A percentile compares a stretch with the other conserved stretches of the same genome.
phyloP scores from a whole-genome alignment of 2,329 filamentous ascomycete genomes.

The Dothistroma pini region DNA sequence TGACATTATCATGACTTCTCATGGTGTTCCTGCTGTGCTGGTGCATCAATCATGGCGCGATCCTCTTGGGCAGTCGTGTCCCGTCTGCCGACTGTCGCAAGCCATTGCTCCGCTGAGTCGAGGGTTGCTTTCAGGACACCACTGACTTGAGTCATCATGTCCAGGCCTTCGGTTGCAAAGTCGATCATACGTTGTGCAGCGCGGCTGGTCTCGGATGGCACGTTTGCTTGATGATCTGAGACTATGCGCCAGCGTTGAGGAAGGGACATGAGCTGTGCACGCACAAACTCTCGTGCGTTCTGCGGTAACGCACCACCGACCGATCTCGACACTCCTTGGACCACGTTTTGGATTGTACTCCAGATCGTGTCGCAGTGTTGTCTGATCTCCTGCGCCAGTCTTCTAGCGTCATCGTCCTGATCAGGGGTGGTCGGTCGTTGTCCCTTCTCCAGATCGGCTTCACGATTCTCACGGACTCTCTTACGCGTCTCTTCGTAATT shows the following conservation, averaged over 20 bases:
- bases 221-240: conserved; percentile 38
- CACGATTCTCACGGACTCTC: conserved; percentile 49
- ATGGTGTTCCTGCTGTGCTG: conserved; percentile 10
- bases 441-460: conserved; percentile 31
- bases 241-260: conserved; percentile 79
- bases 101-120: conserved; percentile 87
- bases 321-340: conserved; percentile 82
- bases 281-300: conserved; percentile 79
- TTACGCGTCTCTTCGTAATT: conserved; percentile 64
- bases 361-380: conserved; percentile 53
- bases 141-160: conserved; percentile 91
- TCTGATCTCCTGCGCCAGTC: conserved; percentile 73
- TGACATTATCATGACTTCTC: conserved; percentile 14
- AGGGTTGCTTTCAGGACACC: conserved; percentile 86
- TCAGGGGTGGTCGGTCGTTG: conserved; percentile 32
- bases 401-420: conserved; percentile 43
- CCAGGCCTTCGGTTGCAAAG: conserved; percentile 82
- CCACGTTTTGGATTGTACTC: conserved; percentile 66
- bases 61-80: conserved; percentile 9
- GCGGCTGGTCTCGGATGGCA: conserved; percentile 47
- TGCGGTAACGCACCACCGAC: conserved; percentile 88
- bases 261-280: conserved; percentile 76
- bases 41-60: conserved; percentile 14
- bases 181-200: conserved; percentile 74
- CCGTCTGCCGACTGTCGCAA: conserved; percentile 50